Evolutionary conservation across 139 green algal species (phyloP).

Genomic region (Picochlorum costavermella): DNA sequence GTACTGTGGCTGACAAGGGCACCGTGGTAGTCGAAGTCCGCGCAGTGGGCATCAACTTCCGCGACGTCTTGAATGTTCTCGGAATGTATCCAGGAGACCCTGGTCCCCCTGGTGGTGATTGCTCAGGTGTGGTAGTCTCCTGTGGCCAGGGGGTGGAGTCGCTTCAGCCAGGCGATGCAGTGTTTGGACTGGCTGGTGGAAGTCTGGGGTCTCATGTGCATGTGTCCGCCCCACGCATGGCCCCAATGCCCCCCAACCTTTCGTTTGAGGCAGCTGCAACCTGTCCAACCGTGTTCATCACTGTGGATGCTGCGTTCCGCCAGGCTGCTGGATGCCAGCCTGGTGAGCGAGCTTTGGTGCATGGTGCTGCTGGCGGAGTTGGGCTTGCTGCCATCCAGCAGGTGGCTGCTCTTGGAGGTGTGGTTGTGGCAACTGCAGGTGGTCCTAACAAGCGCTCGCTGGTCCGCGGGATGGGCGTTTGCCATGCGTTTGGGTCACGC

Average conservation of each 20-base stretch:
- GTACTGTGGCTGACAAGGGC: constrained; percentile 4
- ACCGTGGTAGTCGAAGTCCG: constrained; percentile 33
- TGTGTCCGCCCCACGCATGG: constrained; percentile 30
- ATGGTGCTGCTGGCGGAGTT: constrained; percentile 62
- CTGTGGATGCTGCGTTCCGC: constrained; percentile 42
- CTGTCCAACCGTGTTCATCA: constrained; percentile 68
- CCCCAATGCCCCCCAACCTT: constrained; percentile 44
- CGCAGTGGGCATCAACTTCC: constrained; percentile 54
- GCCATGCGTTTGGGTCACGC: constrained; percentile 35
- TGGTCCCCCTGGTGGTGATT: constrained; percentile 46
- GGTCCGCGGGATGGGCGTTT: constrained; percentile 36
- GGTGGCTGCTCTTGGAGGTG: constrained; percentile 26
- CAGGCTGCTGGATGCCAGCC: constrained; percentile 13
- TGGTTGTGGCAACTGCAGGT: constrained; percentile 34
- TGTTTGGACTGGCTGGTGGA: constrained; percentile 72
- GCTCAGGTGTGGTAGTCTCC: constrained; percentile 44
- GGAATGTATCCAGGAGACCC: constrained; percentile 54
- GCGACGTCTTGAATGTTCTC: constrained; percentile 56
- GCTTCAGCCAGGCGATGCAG: constrained; percentile 39
- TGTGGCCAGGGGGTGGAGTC: constrained; percentile 12
- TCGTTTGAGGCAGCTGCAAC: constrained; percentile 51
- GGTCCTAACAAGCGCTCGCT: constrained; percentile 42
- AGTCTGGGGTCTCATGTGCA: constrained; percentile 56
- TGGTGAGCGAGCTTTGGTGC: constrained; percentile 51
- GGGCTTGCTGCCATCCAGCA: constrained; percentile 53